Percentiles rank a stretch among this genome's conserved stretches.
phyloP scores from a whole-genome alignment of 306 rosid species.

The Cucurbita maxima region DNA sequence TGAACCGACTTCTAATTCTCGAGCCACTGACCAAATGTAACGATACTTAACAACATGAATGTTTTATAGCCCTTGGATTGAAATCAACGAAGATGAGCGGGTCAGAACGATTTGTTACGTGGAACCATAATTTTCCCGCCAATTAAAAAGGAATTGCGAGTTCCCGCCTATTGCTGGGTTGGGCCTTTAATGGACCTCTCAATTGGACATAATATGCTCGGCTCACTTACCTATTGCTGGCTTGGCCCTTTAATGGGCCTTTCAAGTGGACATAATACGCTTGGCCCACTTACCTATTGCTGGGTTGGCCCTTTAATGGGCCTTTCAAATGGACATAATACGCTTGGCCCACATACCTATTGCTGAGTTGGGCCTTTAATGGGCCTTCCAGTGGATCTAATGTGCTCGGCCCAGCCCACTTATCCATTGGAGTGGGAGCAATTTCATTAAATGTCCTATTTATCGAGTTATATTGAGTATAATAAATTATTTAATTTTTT shows the following conservation, averaged over 20 bases:
- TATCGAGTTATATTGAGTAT: no score
- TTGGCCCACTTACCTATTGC: conserved; percentile 3
- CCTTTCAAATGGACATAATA: neutral
- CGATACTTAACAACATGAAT: neutral
- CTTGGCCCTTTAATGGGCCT: no score
- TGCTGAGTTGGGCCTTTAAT: neutral
- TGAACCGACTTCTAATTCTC: conserved; percentile 10
- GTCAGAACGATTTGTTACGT: conserved; percentile 2
- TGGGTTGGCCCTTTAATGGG: neutral
- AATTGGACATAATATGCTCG: neutral
- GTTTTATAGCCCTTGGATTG: conserved; percentile 27
- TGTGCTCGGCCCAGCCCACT: neutral
- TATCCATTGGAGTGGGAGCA: neutral
- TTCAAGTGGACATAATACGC: no score
- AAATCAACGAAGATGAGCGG: conserved; percentile 20
- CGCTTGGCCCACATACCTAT: neutral
- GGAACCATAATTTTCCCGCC: conserved; percentile 55
- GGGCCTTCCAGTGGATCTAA: neutral
- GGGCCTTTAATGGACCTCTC: neutral
- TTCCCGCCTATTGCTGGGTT: conserved; percentile 33
- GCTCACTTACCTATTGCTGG: neutral
- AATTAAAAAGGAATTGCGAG: conserved; percentile 10
- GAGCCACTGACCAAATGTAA: neutral
- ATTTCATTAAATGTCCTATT: no score
- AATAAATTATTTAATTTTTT: no score